Base-by-base conservation (phyloP, 192 early-diverging fungal genomes). In the Spizellomyces sp. region DNA sequence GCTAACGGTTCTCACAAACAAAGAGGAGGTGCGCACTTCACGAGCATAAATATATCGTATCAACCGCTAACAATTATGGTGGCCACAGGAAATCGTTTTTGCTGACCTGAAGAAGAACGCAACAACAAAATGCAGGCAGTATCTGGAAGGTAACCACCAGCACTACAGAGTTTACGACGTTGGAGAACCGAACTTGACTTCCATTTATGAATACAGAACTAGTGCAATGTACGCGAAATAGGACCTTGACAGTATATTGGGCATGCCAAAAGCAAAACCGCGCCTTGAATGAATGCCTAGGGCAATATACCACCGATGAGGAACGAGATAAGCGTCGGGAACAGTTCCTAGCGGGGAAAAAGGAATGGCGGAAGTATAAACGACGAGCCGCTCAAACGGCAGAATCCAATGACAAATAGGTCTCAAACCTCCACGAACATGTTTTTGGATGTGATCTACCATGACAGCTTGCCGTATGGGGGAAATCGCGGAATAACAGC, bases 281-380 rank as follows among this genome's bases (percentile, higher is more conserved):
- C 8, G 69, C 69, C 8, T 64, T 75, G 55, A 75, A 79, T 56
- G 69, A 68, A 15, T 79, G 77, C 56, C 73, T 79, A n/a, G 58
- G n/a, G 9, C 77, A 63, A 48, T 79, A 48, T 54, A 79, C 77
- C 17, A 67, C 50, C 22, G 73, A 75, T 27, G 65, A 48, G 7
- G 58, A 59, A 45, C 52, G 68, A 7, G 77, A 79, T 62, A 36
- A 36, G 27, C 27, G 27, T 36, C 27, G 27, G 27, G 27, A 36
- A 36, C 27, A 36, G 27, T 36, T 36, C 27, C 27, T 36, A 36
- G 27, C 27, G 27, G 27, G 27, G 27, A 36, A 36, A 36, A 36
- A 3, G 27, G 27, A 36, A 36, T 36, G 27, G 27, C 27, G 27
- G 27, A 3, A 36, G 27, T 0, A 0, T 36, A 0, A 36, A 36